phyloP scores from a whole-genome alignment of 108 stramenopile genomes.

The Ochromonas danica region DNA sequence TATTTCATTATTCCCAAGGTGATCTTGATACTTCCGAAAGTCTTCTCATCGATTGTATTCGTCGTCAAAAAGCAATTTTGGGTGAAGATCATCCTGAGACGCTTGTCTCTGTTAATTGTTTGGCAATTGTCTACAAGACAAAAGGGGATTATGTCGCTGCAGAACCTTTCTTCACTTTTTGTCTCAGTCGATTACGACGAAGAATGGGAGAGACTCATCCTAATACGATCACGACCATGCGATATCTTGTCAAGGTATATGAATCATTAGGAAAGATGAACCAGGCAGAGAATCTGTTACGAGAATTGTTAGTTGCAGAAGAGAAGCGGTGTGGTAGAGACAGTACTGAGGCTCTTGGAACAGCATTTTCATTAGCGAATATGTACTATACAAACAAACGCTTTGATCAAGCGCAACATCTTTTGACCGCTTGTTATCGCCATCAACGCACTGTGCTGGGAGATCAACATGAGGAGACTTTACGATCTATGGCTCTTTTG shows the following conservation, averaged over 20 bases:
- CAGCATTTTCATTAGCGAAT: neutral
- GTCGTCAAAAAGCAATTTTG: neutral
- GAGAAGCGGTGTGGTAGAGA: neutral
- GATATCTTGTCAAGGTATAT: neutral
- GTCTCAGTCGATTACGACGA: neutral
- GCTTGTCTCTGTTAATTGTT: neutral
- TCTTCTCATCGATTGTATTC: neutral
- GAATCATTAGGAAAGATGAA: neutral
- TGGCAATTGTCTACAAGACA: neutral
- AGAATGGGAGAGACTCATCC: neutral
- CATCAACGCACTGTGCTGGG: no score
- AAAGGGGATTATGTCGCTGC: neutral
- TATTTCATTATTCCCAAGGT: neutral
- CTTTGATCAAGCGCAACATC: neutral
- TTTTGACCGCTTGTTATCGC: neutral
- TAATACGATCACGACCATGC: neutral
- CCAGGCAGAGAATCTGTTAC: neutral
- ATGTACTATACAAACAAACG: neutral
- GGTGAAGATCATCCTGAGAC: neutral
- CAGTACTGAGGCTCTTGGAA: neutral
- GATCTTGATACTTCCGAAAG: neutral
- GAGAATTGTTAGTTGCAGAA: neutral
- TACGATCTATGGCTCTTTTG: neutral
- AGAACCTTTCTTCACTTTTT: neutral
- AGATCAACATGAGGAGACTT: slow-evolving; percentile 2